Percentiles rank a stretch among this genome's conserved stretches.
Evolutionary conservation across 768 basidiomycete genomes (phyloP).

Genomic region (Lentinus tigrinus): DNA sequence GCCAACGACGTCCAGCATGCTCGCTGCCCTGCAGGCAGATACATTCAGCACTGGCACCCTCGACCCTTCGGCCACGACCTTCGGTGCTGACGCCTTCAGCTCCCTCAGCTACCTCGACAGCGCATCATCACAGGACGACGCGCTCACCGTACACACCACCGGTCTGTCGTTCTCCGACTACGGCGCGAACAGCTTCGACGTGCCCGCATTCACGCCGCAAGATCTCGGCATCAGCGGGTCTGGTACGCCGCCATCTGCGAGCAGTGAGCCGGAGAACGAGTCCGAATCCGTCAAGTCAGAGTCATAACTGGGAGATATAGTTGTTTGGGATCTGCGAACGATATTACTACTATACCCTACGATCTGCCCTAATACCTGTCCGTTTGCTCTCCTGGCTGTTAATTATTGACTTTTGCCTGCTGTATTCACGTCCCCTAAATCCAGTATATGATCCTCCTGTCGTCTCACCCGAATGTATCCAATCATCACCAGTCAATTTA

Average conservation of each 20-base stretch:
- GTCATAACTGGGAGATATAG: conserved; percentile 29
- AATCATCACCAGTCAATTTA: conserved; percentile 11
- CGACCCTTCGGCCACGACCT: conserved; percentile 61
- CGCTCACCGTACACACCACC: conserved; percentile 58
- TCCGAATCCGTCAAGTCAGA: conserved; percentile 69
- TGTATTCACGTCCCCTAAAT: conserved; percentile 23
- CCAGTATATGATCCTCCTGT: conserved; percentile 17
- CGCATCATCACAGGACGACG: conserved; percentile 61
- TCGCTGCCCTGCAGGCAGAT: conserved; percentile 81
- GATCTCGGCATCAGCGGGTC: conserved; percentile 60
- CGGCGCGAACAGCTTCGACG: conserved; percentile 62
- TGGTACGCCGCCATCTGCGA: conserved; percentile 34
- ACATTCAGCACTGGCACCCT: conserved; percentile 64
- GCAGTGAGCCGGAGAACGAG: conserved; percentile 62
- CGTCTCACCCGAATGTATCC: conserved; percentile 21
- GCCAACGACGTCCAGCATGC: conserved; percentile 88
- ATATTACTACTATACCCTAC: conserved; percentile 12
- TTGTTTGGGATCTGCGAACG: conserved; percentile 10
- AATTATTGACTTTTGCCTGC: conserved; percentile 28
- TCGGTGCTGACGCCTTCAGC: conserved; percentile 68
- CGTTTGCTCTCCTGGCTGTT: conserved; percentile 25
- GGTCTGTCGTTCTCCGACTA: conserved; percentile 75
- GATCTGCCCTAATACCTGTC: conserved; percentile 18
- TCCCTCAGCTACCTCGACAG: conserved; percentile 79
- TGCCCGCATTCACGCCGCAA: conserved; percentile 62